Base-by-base conservation (phyloP, 2,329 filamentous ascomycete species). In the Dothideomycetes sp. region DNA sequence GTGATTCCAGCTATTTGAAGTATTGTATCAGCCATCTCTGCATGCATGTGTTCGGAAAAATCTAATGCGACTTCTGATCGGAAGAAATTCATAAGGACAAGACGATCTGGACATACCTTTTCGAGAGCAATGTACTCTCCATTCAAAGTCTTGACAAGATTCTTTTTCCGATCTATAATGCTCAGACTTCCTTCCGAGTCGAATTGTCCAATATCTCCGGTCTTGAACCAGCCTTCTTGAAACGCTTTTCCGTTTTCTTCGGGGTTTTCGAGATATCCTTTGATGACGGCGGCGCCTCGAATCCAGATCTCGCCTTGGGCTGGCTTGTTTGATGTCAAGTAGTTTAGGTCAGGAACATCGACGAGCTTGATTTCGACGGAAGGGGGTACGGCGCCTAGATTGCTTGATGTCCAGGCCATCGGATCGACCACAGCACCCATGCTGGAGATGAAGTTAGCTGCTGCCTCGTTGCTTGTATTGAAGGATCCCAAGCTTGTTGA, bases 71-170 rank as follows among this genome's bases (percentile, higher is more conserved):
- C n/a, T n/a, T n/a, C n/a, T n/a, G n/a, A n/a, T n/a, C n/a, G n/a
- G n/a, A n/a, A n/a, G n/a, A n/a, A n/a, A n/a, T n/a, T n/a, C n/a
- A n/a, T n/a, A n/a, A n/a, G n/a, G n/a, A n/a, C n/a, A n/a, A n/a
- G n/a, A n/a, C n/a, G n/a, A n/a, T n/a, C n/a, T n/a, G n/a, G n/a
- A n/a, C n/a, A n/a, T n/a, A n/a, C n/a, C n/a, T 82, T 95, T 69
- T 96, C 89, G 4, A 98, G 75, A 16, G 89, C 91, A 60, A 96
- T 93, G 64, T 96, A 96, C 70, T 96, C 89, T 52, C 89, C 89
- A 46, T 88, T 87, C 49, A 85, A 76, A 48, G 91, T 88, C 78
- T 96, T 96, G 63, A 96, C 84, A 41, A 96, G 70, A 65, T 96
- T 96, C 80, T 96, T 96, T 77, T 94, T 88, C 52, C 89, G 85